Percentiles rank a stretch among this genome's conserved stretches.
Evolutionary conservation across 2,329 filamentous ascomycete species (phyloP).

Genomic region (Diaporthe vexans): DNA sequence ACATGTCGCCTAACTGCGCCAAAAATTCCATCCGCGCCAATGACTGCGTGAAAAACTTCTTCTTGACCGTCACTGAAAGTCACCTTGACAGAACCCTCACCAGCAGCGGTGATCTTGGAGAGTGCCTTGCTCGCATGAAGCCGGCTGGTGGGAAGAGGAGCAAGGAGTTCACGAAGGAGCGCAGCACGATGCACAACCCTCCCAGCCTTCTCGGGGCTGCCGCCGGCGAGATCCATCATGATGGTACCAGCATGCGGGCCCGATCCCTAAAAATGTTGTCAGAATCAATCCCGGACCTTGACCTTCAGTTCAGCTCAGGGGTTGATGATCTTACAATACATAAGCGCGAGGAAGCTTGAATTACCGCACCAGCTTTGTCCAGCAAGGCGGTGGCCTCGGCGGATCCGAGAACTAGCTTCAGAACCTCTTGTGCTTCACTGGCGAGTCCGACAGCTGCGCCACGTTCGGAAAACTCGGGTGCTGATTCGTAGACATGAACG

Average conservation of each 20-base stretch:
- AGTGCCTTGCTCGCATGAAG: constrained; percentile 44
- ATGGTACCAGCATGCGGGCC: constrained; percentile 39
- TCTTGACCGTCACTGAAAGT: constrained; percentile 43
- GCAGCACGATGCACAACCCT: constrained; percentile 45
- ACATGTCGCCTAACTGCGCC: constrained; percentile 44
- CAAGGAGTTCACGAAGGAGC: constrained; percentile 44
- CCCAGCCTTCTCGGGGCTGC: constrained; percentile 19
- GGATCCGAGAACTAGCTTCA: constrained; percentile 40
- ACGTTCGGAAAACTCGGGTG: constrained; percentile 44
- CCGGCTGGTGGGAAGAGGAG: constrained; percentile 38
- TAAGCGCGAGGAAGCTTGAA: constrained; percentile 15
- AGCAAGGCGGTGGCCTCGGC: constrained; percentile 36
- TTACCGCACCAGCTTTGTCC: constrained; percentile 42
- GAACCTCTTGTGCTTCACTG: constrained; percentile 39
- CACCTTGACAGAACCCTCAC: constrained; percentile 21
- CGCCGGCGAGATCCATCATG: constrained; percentile 41
- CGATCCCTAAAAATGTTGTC: constrained; percentile 38
- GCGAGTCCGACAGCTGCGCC: constrained; percentile 46
- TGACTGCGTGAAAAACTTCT: constrained; percentile 42
- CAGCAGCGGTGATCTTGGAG: constrained; percentile 16
- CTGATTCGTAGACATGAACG: constrained; percentile 46
- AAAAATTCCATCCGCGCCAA: constrained; percentile 46
- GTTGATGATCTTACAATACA: constrained; percentile 34
- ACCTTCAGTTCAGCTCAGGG: neutral
- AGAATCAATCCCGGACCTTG: neutral